phyloP scores from a whole-genome alignment of 306 rosid species.

The Cicer yamashitae region DNA sequence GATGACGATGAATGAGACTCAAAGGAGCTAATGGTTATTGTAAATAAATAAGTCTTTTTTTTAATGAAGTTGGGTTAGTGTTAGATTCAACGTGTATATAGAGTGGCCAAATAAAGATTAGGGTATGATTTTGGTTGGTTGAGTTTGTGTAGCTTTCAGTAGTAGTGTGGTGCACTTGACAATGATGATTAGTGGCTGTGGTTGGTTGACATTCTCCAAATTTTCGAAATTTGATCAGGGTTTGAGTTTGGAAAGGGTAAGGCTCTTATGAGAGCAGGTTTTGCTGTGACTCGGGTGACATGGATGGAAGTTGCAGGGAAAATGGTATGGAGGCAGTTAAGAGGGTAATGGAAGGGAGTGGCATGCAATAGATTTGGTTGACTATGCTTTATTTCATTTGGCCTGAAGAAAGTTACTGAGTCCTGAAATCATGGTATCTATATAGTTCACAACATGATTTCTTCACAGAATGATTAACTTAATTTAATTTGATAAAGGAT shows the following conservation, averaged over 20 bases:
- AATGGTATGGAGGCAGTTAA: conserved; percentile 47
- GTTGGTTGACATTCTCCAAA: conserved; percentile 46
- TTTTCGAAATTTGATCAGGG: conserved; percentile 27
- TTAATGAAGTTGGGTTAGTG: conserved; percentile 41
- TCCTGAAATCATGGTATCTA: conserved; percentile 25
- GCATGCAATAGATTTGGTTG: conserved; percentile 44
- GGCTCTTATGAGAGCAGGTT: conserved; percentile 40
- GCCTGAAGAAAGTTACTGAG: conserved; percentile 40
- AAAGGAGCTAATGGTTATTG: conserved; percentile 52
- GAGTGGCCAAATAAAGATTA: conserved; percentile 58
- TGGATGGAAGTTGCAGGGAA: conserved; percentile 40
- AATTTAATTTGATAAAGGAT: conserved; percentile 14
- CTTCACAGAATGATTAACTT: conserved; percentile 43
- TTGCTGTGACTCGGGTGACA: conserved; percentile 22
- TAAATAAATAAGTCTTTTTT: conserved; percentile 56
- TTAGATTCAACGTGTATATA: conserved; percentile 52
- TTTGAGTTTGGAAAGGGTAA: conserved; percentile 34
- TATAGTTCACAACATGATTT: conserved; percentile 32
- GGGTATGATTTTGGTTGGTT: conserved; percentile 52
- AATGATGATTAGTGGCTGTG: conserved; percentile 45
- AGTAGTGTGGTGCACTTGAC: conserved; percentile 41
- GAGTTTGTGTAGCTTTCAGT: conserved; percentile 48
- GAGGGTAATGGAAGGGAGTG: conserved; percentile 39
- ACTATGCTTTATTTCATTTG: conserved; percentile 26
- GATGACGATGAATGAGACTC: conserved; percentile 57